phyloP scores from a whole-genome alignment of 768 basidiomycete genomes.

The Agrocybe praecox region DNA sequence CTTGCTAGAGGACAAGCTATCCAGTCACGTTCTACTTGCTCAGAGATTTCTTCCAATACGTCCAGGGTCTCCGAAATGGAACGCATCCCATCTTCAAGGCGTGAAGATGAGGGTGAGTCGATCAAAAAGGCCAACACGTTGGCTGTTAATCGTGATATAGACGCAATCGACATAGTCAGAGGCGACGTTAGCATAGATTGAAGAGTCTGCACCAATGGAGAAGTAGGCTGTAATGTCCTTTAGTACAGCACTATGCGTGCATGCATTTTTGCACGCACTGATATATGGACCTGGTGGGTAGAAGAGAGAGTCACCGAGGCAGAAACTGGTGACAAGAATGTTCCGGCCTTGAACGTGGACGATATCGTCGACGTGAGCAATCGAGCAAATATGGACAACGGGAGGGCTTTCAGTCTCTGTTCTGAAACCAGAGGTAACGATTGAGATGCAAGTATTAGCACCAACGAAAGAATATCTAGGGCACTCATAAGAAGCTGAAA shows the following conservation, averaged over 20 bases:
- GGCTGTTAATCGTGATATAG: slow-evolving; percentile 39
- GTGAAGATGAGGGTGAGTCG: slow-evolving; percentile 30
- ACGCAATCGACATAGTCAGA: slow-evolving; percentile 33
- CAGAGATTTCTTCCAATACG: slow-evolving; percentile 36
- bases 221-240: slow-evolving; percentile 20
- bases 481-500: slow-evolving; percentile 3
- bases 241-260: neutral
- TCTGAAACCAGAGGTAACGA: slow-evolving; percentile 57
- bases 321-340: slow-evolving; percentile 48
- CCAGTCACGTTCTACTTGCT: slow-evolving; percentile 52
- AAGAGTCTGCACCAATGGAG: slow-evolving; percentile 37
- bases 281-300: slow-evolving; percentile 30
- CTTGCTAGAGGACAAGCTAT: slow-evolving; percentile 38
- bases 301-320: slow-evolving; percentile 30
- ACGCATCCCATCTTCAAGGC: slow-evolving; percentile 30
- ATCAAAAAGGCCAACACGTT: slow-evolving; percentile 34
- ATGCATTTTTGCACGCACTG: slow-evolving; percentile 20
- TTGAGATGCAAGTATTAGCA: slow-evolving; percentile 62
- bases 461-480: slow-evolving; percentile 49
- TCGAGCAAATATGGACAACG: slow-evolving; percentile 44
- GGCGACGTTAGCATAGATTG: slow-evolving; percentile 36
- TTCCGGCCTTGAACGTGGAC: slow-evolving; percentile 57
- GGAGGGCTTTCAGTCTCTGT: slow-evolving; percentile 60
- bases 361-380: slow-evolving; percentile 49
- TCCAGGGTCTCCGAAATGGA: slow-evolving; percentile 32